Base-by-base conservation (phyloP, 2,329 filamentous ascomycete genomes). In the Ascochyta clinopodiicola region DNA sequence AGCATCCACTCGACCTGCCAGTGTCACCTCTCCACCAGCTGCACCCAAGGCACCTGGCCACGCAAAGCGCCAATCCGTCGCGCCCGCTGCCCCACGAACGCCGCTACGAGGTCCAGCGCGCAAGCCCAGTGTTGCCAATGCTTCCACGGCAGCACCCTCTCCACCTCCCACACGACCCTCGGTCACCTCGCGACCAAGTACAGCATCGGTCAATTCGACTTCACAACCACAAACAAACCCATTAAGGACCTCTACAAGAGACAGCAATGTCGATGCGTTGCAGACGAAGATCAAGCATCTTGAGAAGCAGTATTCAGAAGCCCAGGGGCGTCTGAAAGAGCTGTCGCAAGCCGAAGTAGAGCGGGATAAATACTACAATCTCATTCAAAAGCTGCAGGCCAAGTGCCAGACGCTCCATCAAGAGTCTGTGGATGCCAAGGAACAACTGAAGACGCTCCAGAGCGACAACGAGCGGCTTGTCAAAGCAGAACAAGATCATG, bases 341-440 rank as follows among this genome's bases (percentile, higher is more conserved):
- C 75, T 96, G 43, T 90, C 96, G 52, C 87, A 88, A 62, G 77
- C 93, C 15, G 88, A 93, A 69, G 82, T 85, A 17, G 91, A 96
- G 67, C 83, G 87, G 25, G 90, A 94, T 68, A 89, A 88, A 62
- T 92, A 90, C 60, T 90, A 96, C 72, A 82, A 77, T 5, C 92
- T 98, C 61, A 93, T 97, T 44, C 90, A 96, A 69, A 97, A 96
- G 68, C 79, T 99, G 42, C 92, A 97, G 71, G 82, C 86, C 35
- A 98, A 97, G 75, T 92, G 92, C 61, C 91, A 96, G 69, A 86
- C 90, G 0, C 89, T 94, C 53, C 89, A 93, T 61, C 86, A 90
- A 64, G 94, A 98, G 69, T 87, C 91, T 57, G 79, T 80, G 0
- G 89, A 94, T 15, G 77, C 96, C 24, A 88, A 90, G 60, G 91